Evolutionary conservation across 148 eudicot species (phyloP).

Genomic region (Arctostaphylos glauca): DNA sequence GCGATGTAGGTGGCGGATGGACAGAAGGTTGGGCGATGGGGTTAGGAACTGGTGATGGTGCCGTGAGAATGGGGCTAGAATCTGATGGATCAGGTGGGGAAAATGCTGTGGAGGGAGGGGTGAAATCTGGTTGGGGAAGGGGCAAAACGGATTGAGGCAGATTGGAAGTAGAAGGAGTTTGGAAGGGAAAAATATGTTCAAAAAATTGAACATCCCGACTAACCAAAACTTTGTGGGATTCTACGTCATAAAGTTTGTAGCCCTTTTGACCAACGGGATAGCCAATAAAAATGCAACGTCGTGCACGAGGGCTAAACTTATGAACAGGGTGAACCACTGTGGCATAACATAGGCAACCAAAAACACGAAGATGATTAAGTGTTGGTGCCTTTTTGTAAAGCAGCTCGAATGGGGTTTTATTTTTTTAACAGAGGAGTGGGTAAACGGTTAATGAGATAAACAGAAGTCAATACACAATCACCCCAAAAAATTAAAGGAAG

Average conservation of each 20-base stretch:
- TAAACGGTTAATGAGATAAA: not conserved
- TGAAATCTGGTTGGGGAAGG: not conserved
- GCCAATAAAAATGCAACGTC: not conserved
- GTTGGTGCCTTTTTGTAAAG: not conserved
- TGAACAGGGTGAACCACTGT: not conserved
- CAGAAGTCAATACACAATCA: not conserved
- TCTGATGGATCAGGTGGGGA: no score
- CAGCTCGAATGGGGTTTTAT: not conserved
- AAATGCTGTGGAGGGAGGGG: not conserved
- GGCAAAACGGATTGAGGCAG: not conserved
- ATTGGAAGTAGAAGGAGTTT: not conserved
- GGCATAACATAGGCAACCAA: not conserved
- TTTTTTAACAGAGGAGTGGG: not conserved
- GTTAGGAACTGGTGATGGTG: no score
- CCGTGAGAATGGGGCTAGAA: no score
- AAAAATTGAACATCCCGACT: not conserved
- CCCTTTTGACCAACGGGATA: not conserved
- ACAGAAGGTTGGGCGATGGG: no score
- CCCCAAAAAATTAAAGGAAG: not conserved
- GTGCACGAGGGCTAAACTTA: not conserved
- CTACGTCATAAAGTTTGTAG: constrained; percentile 4
- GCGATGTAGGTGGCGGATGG: no score
- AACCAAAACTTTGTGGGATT: not conserved
- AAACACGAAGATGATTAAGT: not conserved
- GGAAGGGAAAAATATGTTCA: not conserved